Evolutionary conservation across 192 early-diverging fungal genomes (phyloP), one percentile per base, ranked within the genome.

Genomic region (Allomyces macrogynus): DNA sequence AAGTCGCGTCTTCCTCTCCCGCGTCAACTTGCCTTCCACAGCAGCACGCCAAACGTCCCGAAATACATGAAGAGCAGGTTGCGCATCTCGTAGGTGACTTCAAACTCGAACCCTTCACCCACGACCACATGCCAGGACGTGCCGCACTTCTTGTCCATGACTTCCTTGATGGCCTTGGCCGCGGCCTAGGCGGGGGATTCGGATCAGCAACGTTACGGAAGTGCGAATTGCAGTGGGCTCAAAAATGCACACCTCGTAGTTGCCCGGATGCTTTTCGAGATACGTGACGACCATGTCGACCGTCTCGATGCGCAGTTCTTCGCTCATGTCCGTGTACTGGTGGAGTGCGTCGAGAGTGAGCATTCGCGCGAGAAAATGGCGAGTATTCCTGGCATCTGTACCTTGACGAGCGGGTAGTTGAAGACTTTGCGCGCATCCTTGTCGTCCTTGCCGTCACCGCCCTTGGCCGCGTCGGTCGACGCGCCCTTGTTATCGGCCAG

Each of bases 61-160:
- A 82, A 82, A 61, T 79, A 82, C 79, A 82, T 81, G 68, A 78
- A 81, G 66, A 82, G 72, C 57, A 79, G 64, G 62, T 77, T 81
- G 44, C 68, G 60, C 68, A 78, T 71, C 65, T 82, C 81, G 65
- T 82, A 77, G 22, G 81, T 82, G 26, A 83, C 70, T 66, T 83
- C 81, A 69, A 80, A 83, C 18, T 79, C 81, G 65, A 80, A 83
- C 10, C 81, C 81, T 72, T 83, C 81, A 14, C 81, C 81, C n/a
- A 83, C 76, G 14, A 83, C 76, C 4, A 75, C 75, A 49, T 83
- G 81, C 81, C 81, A 83, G 10, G 79, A 78, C 63, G 69, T 80
- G 9, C 81, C 81, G 67, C 74, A 76, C 40, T 78, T 72, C 67
- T 81, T 81, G 68, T 83, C 81, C 79, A 83, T 81, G 26, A 73